phyloP scores from a whole-genome alignment of 306 rosid genomes.

The Glycyrrhiza uralensis region DNA sequence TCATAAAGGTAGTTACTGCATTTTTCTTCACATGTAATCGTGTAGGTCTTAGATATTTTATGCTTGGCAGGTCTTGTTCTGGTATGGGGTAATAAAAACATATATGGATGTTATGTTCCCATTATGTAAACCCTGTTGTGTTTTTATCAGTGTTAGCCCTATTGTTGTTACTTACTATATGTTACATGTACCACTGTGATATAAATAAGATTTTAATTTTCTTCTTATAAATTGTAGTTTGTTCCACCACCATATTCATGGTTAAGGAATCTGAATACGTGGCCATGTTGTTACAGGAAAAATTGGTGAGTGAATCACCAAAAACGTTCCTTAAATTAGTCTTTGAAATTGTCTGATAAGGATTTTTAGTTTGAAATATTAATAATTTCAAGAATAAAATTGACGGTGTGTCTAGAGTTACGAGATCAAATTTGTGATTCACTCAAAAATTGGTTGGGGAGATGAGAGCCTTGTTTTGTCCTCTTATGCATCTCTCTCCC shows the following conservation, averaged over 20 bases:
- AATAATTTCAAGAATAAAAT: no score
- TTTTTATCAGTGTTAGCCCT: conserved; percentile 8
- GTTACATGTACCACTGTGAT: conserved; percentile 33
- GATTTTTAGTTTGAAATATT: no score
- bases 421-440: no score
- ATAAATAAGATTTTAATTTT: conserved; percentile 39
- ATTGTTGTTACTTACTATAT: conserved; percentile 6
- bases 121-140: conserved; percentile 23
- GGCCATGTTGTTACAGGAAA: neutral
- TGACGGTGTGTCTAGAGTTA: no score
- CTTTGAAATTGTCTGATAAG: no score
- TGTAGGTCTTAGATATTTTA: conserved; percentile 34
- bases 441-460: neutral
- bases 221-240: neutral
- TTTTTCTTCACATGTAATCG: conserved; percentile 30
- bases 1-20: conserved; percentile 22
- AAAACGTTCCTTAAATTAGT: no score
- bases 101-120: conserved; percentile 23
- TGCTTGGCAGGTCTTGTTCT: conserved; percentile 29
- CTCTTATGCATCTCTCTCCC: neutral
- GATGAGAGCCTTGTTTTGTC: conserved; percentile 14
- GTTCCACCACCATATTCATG: neutral
- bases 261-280: conserved; percentile 1
- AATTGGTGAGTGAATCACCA: no score
- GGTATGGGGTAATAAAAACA: conserved; percentile 38